Percentiles rank a stretch among this genome's conserved stretches.
These are phyloP conservation scores for Shiraia bambusicola DNA, from an alignment of 2,329 filamentous ascomycete genomes.

Conservation along the genomic window DNA sequence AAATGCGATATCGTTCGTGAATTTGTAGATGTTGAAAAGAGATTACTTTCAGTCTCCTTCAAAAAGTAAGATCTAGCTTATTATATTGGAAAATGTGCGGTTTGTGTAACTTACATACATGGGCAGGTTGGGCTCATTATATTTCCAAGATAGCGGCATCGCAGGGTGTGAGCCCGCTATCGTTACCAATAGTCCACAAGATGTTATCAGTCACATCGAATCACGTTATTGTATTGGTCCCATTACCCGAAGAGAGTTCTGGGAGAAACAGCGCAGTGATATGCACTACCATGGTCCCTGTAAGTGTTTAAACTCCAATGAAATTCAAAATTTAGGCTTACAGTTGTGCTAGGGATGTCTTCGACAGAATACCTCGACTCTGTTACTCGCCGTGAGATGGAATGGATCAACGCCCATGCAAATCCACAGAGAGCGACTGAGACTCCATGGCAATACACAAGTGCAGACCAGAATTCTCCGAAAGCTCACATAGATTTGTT, in stretches of 20 bases:
- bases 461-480: conserved; percentile 29
- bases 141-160: conserved; percentile 23
- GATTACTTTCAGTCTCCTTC: conserved; percentile 34
- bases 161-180: conserved; percentile 35
- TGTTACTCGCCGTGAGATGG: conserved; percentile 37
- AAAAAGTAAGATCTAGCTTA: conserved; percentile 17
- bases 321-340: conserved; percentile 7
- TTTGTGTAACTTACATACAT: conserved; percentile 15
- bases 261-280: conserved; percentile 22
- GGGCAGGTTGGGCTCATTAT: conserved; percentile 21
- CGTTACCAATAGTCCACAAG: conserved; percentile 18
- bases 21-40: conserved; percentile 33
- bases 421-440: conserved; percentile 25
- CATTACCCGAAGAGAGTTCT: conserved; percentile 26
- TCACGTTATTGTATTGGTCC: conserved; percentile 27
- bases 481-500: conserved; percentile 22
- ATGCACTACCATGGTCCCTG: conserved; percentile 29
- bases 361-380: conserved; percentile 26
- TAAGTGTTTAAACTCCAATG: conserved; percentile 11
- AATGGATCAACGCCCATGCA: conserved; percentile 32
- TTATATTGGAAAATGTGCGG: conserved; percentile 21
- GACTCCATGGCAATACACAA: conserved; percentile 36
- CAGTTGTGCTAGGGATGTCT: conserved; percentile 21
- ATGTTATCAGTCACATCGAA: conserved; percentile 14
- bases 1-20: conserved; percentile 26